phyloP scores from a whole-genome alignment of 257 asterid genomes.

The Ophiorrhiza pumila region DNA sequence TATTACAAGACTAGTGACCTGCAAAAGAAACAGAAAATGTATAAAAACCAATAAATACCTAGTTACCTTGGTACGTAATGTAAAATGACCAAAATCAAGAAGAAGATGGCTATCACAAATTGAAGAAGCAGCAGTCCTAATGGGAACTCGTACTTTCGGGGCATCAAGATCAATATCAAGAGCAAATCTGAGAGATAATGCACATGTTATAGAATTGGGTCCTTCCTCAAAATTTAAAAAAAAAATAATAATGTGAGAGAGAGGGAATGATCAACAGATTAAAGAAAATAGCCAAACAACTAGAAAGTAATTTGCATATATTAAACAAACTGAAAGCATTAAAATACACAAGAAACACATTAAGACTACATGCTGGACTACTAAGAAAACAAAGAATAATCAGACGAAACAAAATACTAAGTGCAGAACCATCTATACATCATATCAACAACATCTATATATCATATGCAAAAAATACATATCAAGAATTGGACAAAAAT shows the following conservation, averaged over 20 bases:
- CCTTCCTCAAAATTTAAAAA: neutral
- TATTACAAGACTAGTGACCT: neutral
- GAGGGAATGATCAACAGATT: neutral
- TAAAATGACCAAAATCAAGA: constrained; percentile 93
- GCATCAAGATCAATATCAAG: constrained; percentile 99
- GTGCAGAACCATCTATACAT: neutral
- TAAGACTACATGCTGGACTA: neutral
- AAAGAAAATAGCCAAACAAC: neutral
- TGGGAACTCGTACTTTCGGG: constrained; percentile 95
- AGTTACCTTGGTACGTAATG: constrained; percentile 80
- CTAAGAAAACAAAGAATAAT: neutral
- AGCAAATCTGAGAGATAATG: constrained; percentile 60
- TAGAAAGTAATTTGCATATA: neutral
- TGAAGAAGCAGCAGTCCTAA: constrained; percentile 47
- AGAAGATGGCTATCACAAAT: constrained; percentile 70
- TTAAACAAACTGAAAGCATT: neutral
- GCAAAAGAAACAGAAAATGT: neutral
- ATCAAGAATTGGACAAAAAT: neutral
- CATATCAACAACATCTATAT: too few species aligned
- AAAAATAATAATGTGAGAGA: too few species aligned
- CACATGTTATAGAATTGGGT: constrained; percentile 2
- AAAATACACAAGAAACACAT: neutral
- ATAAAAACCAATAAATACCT: neutral
- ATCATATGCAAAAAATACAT: neutral
- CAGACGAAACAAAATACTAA: neutral